These are phyloP conservation scores for Ceratocystis diversiconidia DNA, from an alignment of 2,329 filamentous ascomycete species.

Conservation along the genomic window DNA sequence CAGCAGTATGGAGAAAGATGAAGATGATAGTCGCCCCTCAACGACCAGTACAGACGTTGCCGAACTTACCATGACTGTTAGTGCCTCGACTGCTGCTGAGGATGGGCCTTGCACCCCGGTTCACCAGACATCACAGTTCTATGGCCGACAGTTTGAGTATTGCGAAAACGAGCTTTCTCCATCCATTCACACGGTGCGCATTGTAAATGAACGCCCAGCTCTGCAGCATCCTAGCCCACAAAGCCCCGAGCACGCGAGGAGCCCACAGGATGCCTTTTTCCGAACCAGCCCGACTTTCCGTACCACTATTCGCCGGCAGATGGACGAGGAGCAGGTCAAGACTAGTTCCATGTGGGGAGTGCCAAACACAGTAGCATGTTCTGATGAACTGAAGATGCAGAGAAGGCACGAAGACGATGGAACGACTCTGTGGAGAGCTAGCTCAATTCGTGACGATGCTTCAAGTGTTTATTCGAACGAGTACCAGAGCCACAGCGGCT, in stretches of 20 bases:
- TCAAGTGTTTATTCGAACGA: slow-evolving; percentile 13
- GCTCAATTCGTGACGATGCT: slow-evolving; percentile 5
- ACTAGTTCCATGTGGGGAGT: neutral
- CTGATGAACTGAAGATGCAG: neutral
- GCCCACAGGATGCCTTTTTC: slow-evolving; percentile 15
- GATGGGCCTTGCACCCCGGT: slow-evolving; percentile 9
- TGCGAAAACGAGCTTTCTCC: slow-evolving; percentile 13
- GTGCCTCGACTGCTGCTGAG: slow-evolving; percentile 6
- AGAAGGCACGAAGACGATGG: neutral
- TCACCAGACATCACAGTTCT: neutral
- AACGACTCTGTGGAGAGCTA: slow-evolving; percentile 10
- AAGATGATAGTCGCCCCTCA: slow-evolving; percentile 8
- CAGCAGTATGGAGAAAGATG: neutral
- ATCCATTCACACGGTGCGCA: slow-evolving; percentile 15
- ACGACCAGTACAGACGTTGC: slow-evolving; percentile 3
- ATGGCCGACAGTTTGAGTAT: slow-evolving; percentile 11
- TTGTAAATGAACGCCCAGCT: slow-evolving; percentile 13
- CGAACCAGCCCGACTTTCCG: slow-evolving; percentile 15
- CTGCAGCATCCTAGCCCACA: slow-evolving; percentile 17
- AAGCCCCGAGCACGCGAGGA: slow-evolving; percentile 9
- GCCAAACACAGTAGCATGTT: neutral
- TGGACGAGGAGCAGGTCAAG: slow-evolving; percentile 10
- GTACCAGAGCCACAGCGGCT: neutral
- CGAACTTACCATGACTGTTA: slow-evolving; percentile 8
- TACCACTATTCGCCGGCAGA: slow-evolving; percentile 12